Base-by-base conservation (phyloP, 495 filamentous ascomycete species). In the Haplographium delicatum region DNA sequence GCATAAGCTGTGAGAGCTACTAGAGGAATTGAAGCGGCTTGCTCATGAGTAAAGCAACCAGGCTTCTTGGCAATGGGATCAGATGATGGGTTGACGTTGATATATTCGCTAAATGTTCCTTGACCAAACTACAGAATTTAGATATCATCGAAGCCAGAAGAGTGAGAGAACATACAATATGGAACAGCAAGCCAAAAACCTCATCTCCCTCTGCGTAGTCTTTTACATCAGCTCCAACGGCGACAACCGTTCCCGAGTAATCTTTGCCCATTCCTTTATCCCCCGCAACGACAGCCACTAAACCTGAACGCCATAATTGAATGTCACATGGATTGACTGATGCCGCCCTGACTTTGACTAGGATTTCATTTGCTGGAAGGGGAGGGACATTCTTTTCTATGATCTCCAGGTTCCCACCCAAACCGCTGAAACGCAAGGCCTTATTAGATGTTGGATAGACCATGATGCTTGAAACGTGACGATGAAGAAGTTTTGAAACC, bases 311-410 rank as follows among this genome's bases (percentile, higher is more conserved):
- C 33, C 57, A 46, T 25, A 63, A 54, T 47, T 75, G 73, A 7
- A 74, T 67, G 50, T 80, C 76, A 5, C 74, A 68, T 0, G 76
- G 73, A 40, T 71, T 66, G 49, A 81, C 63, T 24, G 66, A 68
- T 1, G 68, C 73, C 10, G 75, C 78, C 47, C 78, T 62, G 7
- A 78, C 63, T 45, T 69, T 67, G 51, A 82, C 68, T 4, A 82
- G 57, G n/a, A 80, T 61, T 35, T 79, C 70, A 41, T 67, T 60
- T 18, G 53, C 44, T 20, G 50, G 40, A 19, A 60, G 44, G 27
- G 57, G 49, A 30, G 44, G 43, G 8, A 59, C 41, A 16, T 59
- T 44, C 25, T 48, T 51, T 16, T 52, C 52, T 6, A 39, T 25
- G 7, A 59, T 19, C 5, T 51, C 22, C 19, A 59, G 30, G 23